Percentiles rank a stretch among this genome's conserved stretches.
These are phyloP conservation scores for Cucurbitaria berberidis DNA, from an alignment of 2,329 filamentous ascomycete genomes.

Conservation along the genomic window DNA sequence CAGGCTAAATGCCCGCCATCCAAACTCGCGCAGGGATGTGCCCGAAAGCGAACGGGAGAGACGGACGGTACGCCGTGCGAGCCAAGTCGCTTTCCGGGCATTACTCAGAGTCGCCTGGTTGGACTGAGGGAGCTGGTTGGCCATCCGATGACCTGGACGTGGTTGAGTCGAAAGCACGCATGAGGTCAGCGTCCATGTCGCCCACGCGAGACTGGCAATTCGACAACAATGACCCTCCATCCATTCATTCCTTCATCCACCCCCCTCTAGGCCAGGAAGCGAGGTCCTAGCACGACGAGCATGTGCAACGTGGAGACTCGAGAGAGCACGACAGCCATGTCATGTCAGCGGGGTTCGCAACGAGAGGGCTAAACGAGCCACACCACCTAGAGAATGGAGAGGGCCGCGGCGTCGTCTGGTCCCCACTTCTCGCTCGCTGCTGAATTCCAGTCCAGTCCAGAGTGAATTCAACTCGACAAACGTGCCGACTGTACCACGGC, in stretches of 20 bases:
- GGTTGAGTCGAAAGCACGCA: conserved; percentile 11
- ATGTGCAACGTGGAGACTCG: conserved; percentile 50
- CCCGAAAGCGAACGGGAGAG: conserved; percentile 40
- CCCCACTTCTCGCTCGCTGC: conserved; percentile 22
- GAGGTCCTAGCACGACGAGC: conserved; percentile 26
- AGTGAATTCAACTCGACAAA: conserved; percentile 38
- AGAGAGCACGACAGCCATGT: conserved; percentile 44
- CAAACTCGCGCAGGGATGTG: conserved; percentile 36
- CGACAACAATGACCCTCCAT: conserved; percentile 16
- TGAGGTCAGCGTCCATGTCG: conserved; percentile 15
- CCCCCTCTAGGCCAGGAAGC: conserved; percentile 25
- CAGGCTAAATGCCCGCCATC: conserved; percentile 46
- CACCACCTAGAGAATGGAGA: conserved; percentile 18
- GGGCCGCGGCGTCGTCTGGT: conserved; percentile 19
- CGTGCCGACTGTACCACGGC: conserved; percentile 45
- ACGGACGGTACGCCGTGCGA: conserved; percentile 46
- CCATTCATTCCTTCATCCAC: too few relatives aligned
- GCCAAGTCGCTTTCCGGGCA: conserved; percentile 26
- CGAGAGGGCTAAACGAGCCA: conserved; percentile 29
- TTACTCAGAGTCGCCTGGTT: conserved; percentile 13
- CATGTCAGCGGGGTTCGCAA: conserved; percentile 37
- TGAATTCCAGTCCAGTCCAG: conserved; percentile 21
- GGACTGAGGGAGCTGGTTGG: too few relatives aligned
- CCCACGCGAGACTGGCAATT: conserved; percentile 23
- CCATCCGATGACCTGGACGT: conserved; percentile 32